Evolutionary conservation across 345 rosid species (phyloP).

Genomic region (Erodium maritimum): DNA sequence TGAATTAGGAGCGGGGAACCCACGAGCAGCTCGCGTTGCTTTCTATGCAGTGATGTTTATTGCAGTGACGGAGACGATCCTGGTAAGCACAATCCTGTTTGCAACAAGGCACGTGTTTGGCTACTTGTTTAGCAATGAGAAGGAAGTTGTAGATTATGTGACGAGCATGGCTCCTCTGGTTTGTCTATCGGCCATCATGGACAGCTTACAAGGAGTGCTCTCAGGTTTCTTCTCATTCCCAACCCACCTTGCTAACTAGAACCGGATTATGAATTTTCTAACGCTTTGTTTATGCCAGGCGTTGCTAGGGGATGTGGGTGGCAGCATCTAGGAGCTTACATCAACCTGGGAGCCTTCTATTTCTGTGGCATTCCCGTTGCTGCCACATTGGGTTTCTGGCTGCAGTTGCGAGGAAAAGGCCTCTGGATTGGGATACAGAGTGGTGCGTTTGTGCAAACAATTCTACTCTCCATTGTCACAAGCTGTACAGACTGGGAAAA

Average conservation of each 20-base stretch:
- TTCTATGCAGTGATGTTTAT: conserved; percentile 14
- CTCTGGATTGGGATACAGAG: conserved; percentile 44
- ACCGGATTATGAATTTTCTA: neutral
- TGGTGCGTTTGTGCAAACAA: conserved; percentile 29
- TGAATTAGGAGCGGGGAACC: conserved; percentile 48
- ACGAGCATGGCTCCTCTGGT: conserved; percentile 25
- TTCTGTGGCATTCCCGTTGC: conserved; percentile 45
- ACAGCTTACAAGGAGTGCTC: conserved; percentile 25
- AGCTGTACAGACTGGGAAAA: conserved; percentile 39
- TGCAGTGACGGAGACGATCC: conserved; percentile 9
- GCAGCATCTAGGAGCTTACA: conserved; percentile 52
- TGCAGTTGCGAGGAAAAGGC: conserved; percentile 36
- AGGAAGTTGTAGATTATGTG: conserved; percentile 24
- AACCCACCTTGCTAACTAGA: neutral
- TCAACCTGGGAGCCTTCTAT: conserved; percentile 52
- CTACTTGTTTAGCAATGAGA: conserved; percentile 21
- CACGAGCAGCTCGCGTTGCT: conserved; percentile 32
- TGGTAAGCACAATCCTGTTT: conserved; percentile 16
- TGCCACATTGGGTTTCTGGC: conserved; percentile 27
- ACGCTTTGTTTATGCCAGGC: conserved; percentile 18
- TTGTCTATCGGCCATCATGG: conserved; percentile 22
- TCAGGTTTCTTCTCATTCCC: conserved; percentile 18
- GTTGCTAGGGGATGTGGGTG: conserved; percentile 61
- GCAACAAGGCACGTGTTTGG: conserved; percentile 17
- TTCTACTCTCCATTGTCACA: conserved; percentile 31